Base-by-base conservation (phyloP, 2,329 filamentous ascomycete species). In the Microascus cirrosus region DNA sequence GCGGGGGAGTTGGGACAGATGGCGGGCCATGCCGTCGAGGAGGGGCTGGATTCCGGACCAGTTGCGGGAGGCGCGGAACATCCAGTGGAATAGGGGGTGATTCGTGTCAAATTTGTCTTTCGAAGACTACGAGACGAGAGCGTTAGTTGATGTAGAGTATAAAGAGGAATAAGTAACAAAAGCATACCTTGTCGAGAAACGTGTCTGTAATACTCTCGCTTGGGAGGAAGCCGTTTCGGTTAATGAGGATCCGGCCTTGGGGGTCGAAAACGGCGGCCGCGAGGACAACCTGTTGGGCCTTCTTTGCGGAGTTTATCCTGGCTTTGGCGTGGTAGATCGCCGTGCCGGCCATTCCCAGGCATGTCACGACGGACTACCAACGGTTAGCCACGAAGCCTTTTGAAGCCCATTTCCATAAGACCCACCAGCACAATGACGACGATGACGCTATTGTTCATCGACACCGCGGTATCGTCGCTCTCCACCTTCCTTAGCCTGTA, bases 41-140 rank as follows among this genome's bases (percentile, higher is more conserved):
- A 94, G 74, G 52, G 83, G 81, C 58, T 77, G 77, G 28, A 95
- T 78, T 48, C 82, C 80, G 8, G 72, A 67, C 91, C 91, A 96
- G 68, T 91, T 87, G 59, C 85, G 80, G 7, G 88, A 89, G 2
- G 90, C 88, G 59, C 88, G 82, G 67, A 89, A 95, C 65, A 94
- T 86, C 91, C 91, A 95, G 55, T 91, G 83, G 70, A 94, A 95
- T 1, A 92, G 83, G 0, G 88, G 83, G 66, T 95, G 90, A 0
- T 83, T 81, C 25, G 84, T 84, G 58, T 84, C 84, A 65, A 96
- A 92, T 15, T 85, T 82, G 60, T 95, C 89, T 60, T 85, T 83
- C 57, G 86, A 71, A 61, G 62, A 70, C 65, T 68, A 59, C 63
- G 58, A 2, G 32, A 50, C 8, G 53, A 22, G 39, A 22, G 18